A percentile compares a stretch with the other conserved stretches of the same genome.
These are phyloP conservation scores for Chrysoporthe cubensis DNA, from an alignment of 2,329 filamentous ascomycete species.

Conservation along the genomic window DNA sequence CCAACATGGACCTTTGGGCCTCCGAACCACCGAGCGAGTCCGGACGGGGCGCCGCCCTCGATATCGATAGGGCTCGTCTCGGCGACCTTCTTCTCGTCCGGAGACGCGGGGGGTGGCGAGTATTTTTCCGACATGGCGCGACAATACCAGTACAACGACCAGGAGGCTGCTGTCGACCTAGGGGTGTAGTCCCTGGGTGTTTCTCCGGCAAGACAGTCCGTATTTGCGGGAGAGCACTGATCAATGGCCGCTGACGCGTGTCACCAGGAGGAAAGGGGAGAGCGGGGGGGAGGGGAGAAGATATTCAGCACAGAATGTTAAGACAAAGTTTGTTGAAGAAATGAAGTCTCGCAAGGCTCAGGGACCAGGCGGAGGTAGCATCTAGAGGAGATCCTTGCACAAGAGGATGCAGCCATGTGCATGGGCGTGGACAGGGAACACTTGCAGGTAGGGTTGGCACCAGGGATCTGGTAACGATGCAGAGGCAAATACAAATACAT, in stretches of 20 bases:
- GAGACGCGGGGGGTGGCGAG: constrained; percentile 15
- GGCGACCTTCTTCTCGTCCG: constrained; percentile 20
- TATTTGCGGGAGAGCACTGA: background rate
- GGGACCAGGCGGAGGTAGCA: constrained; percentile 8
- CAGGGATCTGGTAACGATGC: constrained; percentile 3
- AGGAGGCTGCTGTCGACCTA: background rate
- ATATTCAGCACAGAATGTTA: background rate
- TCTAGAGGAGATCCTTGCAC: constrained; percentile 14
- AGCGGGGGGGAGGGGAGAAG: background rate
- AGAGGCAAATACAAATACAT: background rate
- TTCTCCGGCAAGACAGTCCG: background rate
- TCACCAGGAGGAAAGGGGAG: background rate
- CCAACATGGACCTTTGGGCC: constrained; percentile 49
- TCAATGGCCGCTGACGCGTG: background rate
- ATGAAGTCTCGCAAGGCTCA: background rate
- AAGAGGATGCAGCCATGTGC: constrained; percentile 12
- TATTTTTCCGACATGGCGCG: constrained; percentile 17
- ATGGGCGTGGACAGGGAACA: constrained; percentile 8
- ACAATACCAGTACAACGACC: background rate
- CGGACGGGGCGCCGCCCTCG: constrained; percentile 16
- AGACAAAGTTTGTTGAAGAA: background rate
- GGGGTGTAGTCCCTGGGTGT: background rate
- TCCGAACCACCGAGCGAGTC: constrained; percentile 38
- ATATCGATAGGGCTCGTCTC: constrained; percentile 16
- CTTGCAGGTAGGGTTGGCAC: background rate